phyloP scores from a whole-genome alignment of 352 stramenopile species.

The Peronospora tabacina region DNA sequence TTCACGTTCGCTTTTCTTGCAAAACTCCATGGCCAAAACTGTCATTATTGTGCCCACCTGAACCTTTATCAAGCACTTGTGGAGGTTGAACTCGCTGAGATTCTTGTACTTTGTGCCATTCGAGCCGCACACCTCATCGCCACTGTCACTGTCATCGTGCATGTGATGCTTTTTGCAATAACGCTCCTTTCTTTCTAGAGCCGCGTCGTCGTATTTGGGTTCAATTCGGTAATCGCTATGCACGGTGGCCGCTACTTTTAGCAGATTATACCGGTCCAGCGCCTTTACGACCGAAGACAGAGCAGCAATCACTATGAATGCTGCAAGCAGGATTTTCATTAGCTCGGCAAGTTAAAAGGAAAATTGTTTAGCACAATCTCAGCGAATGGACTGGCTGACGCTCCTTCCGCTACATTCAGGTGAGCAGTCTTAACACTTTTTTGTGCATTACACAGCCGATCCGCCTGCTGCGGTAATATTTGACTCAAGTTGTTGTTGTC shows the following conservation, averaged over 20 bases:
- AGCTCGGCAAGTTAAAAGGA: conserved; percentile 6
- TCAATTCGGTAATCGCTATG: conserved; percentile 24
- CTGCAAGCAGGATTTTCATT: conserved; percentile 9
- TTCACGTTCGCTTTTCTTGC: conserved; percentile 29
- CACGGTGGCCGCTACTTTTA: conserved; percentile 29
- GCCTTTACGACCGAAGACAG: conserved; percentile 15
- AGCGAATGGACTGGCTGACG: no score
- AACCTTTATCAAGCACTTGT: conserved; percentile 39
- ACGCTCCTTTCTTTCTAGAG: neutral
- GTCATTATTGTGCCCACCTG: conserved; percentile 26
- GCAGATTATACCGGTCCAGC: conserved; percentile 28
- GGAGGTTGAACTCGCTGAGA: conserved; percentile 46
- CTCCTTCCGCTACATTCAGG: no score
- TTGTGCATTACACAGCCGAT: no score
- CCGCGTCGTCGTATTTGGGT: conserved; percentile 17
- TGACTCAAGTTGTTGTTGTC: no score
- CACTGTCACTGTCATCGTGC: no score
- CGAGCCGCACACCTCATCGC: conserved; percentile 42
- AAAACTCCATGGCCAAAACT: conserved; percentile 37
- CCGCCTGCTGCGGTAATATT: no score
- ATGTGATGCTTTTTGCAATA: no score
- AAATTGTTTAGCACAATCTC: conserved; percentile 2
- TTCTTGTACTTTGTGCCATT: conserved; percentile 53
- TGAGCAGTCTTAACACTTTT: no score
- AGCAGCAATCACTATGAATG: conserved; percentile 5